These are phyloP conservation scores for Beauveria sp. DNA, from an alignment of 2,329 filamentous ascomycete species.

Conservation along the genomic window DNA sequence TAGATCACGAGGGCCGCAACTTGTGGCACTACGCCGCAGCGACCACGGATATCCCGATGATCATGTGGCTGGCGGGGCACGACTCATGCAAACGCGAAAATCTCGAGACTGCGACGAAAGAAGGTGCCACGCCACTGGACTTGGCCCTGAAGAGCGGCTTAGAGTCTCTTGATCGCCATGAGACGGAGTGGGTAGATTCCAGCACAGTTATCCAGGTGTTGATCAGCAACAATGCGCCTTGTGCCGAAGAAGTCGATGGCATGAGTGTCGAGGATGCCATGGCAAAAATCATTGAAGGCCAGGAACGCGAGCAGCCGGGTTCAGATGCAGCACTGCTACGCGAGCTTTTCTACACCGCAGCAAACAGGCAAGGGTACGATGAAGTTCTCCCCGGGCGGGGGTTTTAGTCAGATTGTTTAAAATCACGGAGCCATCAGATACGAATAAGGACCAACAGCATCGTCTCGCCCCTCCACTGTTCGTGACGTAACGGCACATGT, in stretches of 20 bases:
- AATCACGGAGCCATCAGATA: too few species aligned
- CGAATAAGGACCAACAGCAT: too few species aligned
- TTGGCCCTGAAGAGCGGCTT: constrained; percentile 19
- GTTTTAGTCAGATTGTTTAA: too few species aligned
- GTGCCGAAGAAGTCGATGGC: neutral
- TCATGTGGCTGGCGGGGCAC: constrained; percentile 23
- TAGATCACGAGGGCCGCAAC: constrained; percentile 25
- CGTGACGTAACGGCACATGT: too few species aligned
- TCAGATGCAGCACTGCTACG: too few species aligned
- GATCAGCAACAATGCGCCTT: neutral
- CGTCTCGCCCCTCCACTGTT: too few species aligned
- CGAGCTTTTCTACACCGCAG: too few species aligned
- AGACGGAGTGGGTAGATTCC: neutral
- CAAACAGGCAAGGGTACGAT: too few species aligned
- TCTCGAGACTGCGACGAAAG: constrained; percentile 15
- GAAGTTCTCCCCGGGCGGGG: too few species aligned
- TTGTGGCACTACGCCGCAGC: constrained; percentile 32
- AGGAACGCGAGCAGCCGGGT: neutral
- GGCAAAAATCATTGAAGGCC: neutral
- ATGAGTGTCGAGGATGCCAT: neutral
- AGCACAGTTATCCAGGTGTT: neutral
- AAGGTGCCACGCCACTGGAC: constrained; percentile 24
- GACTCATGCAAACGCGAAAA: constrained; percentile 24
- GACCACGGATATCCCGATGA: constrained; percentile 22
- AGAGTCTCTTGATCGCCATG: neutral